These are phyloP conservation scores for Monilinia polystroma DNA, from an alignment of 2,329 filamentous ascomycete species.

Conservation along the genomic window DNA sequence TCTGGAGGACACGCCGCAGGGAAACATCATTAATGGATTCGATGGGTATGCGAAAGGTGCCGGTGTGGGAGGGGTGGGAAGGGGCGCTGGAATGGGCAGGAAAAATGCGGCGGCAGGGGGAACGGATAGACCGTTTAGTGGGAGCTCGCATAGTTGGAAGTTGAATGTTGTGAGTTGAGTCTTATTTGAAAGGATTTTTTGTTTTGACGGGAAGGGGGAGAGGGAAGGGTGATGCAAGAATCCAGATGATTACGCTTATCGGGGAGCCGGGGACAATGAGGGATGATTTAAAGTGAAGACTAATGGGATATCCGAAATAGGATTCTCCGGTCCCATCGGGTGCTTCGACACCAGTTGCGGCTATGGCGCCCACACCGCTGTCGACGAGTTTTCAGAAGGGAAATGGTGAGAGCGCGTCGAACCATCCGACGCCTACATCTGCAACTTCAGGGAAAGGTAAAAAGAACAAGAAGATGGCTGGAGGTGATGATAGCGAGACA, in stretches of 20 bases:
- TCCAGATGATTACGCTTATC: not conserved
- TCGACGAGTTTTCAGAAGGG: conserved; percentile 53
- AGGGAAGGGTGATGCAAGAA: not conserved
- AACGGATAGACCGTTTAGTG: conserved; percentile 67
- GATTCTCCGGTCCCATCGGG: conserved; percentile 38
- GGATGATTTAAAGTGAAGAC: not conserved
- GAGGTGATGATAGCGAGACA: conserved; percentile 57
- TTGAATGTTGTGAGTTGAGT: conserved; percentile 42
- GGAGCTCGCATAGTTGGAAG: conserved; percentile 59
- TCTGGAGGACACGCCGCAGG: conserved; percentile 81
- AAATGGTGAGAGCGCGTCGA: conserved; percentile 44
- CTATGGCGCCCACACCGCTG: conserved; percentile 54
- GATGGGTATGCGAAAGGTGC: conserved; percentile 96
- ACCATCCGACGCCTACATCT: conserved; percentile 57
- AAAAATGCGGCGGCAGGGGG: conserved; percentile 62
- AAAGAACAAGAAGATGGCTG: conserved; percentile 54
- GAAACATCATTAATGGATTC: conserved; percentile 97
- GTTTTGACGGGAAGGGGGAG: not conserved
- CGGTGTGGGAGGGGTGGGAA: conserved; percentile 50
- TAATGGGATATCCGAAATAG: conserved; percentile 24
- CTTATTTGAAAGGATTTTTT: not conserved
- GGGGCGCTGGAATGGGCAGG: conserved; percentile 55
- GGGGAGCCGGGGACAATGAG: not conserved
- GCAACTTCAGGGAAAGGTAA: conserved; percentile 46
- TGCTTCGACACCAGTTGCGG: conserved; percentile 38